These are phyloP conservation scores for Jamesozyma gamospora DNA, from an alignment of 805 yeast species.

Conservation along the genomic window DNA sequence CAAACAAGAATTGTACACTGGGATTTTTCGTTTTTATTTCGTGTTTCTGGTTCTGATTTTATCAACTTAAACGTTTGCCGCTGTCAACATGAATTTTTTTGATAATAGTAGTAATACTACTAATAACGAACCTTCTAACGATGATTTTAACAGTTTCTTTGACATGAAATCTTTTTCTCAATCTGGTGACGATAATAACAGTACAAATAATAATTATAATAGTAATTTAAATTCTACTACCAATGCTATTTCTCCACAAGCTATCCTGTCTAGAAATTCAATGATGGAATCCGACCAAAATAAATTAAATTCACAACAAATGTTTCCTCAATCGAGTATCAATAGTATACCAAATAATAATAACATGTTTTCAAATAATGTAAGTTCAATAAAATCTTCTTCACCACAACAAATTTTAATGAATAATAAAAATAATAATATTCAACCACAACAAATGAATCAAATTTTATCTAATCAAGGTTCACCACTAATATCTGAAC, in stretches of 20 bases:
- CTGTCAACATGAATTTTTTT: conserved; percentile 13
- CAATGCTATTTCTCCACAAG: conserved; percentile 25
- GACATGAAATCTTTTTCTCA: conserved; percentile 3
- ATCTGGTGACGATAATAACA: neutral
- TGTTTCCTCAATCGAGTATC: conserved; percentile 13
- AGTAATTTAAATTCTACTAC: neutral
- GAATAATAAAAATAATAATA: conserved; percentile 3
- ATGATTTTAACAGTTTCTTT: conserved; percentile 8
- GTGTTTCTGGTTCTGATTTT: too few species aligned
- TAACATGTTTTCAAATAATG: neutral
- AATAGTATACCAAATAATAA: conserved; percentile 2
- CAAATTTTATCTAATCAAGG: conserved; percentile 4
- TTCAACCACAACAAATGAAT: neutral
- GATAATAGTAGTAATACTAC: conserved; percentile 1
- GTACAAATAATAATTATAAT: neutral
- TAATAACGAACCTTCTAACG: conserved; percentile 2
- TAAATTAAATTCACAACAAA: conserved; percentile 20
- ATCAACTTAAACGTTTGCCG: too few species aligned
- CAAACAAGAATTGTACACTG: too few species aligned
- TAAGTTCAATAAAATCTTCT: conserved; percentile 8
- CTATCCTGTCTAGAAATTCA: conserved; percentile 24
- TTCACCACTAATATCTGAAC: conserved; percentile 2
- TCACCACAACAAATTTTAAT: conserved; percentile 22
- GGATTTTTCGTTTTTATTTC: too few species aligned
- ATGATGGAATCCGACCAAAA: conserved; percentile 14